Percentiles rank a stretch among this genome's conserved stretches.
Evolutionary conservation across 352 stramenopile species (phyloP).

Genomic region (Globisporangium iwayamae): DNA sequence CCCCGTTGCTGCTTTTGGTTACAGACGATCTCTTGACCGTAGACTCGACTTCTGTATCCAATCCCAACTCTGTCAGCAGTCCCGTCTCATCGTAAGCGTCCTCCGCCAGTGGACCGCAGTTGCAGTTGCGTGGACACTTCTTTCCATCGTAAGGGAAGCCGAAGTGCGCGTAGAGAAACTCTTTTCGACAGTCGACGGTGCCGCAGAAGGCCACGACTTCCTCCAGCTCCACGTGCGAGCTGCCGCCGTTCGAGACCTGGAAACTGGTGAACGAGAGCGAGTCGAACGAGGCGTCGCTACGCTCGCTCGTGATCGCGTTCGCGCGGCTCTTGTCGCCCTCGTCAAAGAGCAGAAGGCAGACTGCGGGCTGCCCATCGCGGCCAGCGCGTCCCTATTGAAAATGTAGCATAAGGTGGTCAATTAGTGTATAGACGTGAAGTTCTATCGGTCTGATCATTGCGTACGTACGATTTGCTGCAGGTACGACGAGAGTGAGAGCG

Average conservation of each 20-base stretch:
- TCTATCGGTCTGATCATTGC: too few species aligned
- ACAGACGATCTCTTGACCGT: neutral
- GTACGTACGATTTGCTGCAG: slow-evolving; percentile 70
- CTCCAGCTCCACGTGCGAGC: slow-evolving; percentile 38
- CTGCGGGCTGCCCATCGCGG: slow-evolving; percentile 46
- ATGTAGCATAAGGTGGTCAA: neutral
- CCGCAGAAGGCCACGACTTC: slow-evolving; percentile 60
- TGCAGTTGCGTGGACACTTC: slow-evolving; percentile 51
- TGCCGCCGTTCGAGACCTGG: slow-evolving; percentile 33
- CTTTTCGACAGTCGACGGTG: slow-evolving; percentile 44
- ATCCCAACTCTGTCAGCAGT: neutral
- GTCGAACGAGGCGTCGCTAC: slow-evolving; percentile 19
- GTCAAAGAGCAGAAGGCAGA: slow-evolving; percentile 62
- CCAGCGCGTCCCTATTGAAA: slow-evolving; percentile 55
- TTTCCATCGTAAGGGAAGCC: slow-evolving; percentile 37
- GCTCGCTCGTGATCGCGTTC: slow-evolving; percentile 39
- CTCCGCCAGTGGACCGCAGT: slow-evolving; percentile 39
- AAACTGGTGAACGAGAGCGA: slow-evolving; percentile 9
- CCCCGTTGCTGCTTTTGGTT: neutral
- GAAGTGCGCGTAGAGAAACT: slow-evolving; percentile 56
- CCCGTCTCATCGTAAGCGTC: neutral
- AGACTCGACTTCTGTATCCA: neutral
- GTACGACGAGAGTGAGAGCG: slow-evolving; percentile 63
- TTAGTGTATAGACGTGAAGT: too few species aligned
- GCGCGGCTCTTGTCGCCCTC: slow-evolving; percentile 53